Evolutionary conservation across 805 yeast genomes (phyloP), one percentile per base, ranked within the genome.

Genomic region (Teunomyces aglyptinius): DNA sequence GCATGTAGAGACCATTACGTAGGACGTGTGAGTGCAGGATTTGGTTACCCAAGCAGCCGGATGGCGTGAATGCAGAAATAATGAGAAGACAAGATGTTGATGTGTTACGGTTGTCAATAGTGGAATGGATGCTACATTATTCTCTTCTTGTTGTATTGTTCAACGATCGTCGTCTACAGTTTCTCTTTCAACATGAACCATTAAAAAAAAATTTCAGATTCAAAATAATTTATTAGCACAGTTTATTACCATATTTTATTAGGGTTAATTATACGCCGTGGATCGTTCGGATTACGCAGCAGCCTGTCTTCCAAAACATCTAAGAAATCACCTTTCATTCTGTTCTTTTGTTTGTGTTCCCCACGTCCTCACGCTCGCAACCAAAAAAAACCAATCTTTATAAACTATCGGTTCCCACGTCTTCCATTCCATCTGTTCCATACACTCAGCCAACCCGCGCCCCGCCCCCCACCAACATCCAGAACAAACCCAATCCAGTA

Each of bases 1-100:
- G 38, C 5, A 33, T 36, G 39, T 36, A 36, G 39, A 20, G 13
- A 22, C 27, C 15, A 22, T 36, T 36, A 36, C 39, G 39, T 36
- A 36, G 39, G 19, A 2, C 6, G 5, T 12, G 12, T 20, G 39
- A 16, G 27, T 36, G 39, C 39, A 36, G 39, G 39, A 22, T 6
- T 18, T 5, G 24, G 28, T 35, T 20, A 36, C 16, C 33, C 11
- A 6, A 12, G 27, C 13, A 6, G 28, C 22, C 27, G 27, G 15
- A 22, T 5, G 13, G 7, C 22, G 24, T 5, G 10, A 33, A 4
- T 18, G 22, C 20, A 3, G 19, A 8, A 22, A 26, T 11, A 19
- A 36, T 36, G 18, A 12, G 13, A 24, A 24, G 26, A 20, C 6
- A 4, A 7, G 6, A 7, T 20, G 5, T 6, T 20, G 6, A 5